Conservation (phyloP, 73 alveolate species). For the Paramecium octaurelia region DNA sequence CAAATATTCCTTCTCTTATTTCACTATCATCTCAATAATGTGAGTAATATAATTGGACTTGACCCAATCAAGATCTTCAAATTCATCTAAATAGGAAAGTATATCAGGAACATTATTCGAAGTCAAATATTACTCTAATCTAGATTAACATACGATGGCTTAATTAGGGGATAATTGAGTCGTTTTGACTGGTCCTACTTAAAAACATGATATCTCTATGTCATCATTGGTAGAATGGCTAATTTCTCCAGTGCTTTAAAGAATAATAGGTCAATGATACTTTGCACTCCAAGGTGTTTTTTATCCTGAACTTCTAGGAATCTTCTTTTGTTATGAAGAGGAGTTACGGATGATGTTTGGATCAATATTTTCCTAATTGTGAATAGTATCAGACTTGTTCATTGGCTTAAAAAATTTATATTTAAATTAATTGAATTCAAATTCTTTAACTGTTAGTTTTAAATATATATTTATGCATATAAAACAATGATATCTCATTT, state of each 20-base stretch:
- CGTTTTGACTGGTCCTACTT: constrained; percentile 3
- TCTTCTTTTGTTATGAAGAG: background rate
- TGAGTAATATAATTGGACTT: background rate
- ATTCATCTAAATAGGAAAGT: constrained; percentile 20
- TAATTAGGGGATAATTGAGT: background rate
- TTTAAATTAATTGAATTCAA: constrained; percentile 15
- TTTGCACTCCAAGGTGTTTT: constrained; percentile 21
- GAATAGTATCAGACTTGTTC: constrained; percentile 20
- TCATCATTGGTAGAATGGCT: constrained; percentile 18
- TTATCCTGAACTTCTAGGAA: constrained; percentile 6
- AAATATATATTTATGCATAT: background rate
- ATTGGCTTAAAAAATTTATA: background rate
- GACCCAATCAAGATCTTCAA: constrained; percentile 51
- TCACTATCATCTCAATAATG: constrained; percentile 21
- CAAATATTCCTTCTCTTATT: background rate
- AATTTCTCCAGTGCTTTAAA: constrained; percentile 37
- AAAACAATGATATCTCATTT: background rate
- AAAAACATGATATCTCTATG: background rate
- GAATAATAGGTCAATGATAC: background rate
- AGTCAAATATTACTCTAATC: constrained; percentile 22
- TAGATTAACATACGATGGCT: background rate
- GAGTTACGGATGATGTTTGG: constrained; percentile 17
- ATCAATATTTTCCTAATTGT: constrained; percentile 24
- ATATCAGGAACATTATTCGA: constrained; percentile 39
- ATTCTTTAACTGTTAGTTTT: constrained; percentile 30